These are phyloP conservation scores for Eutrema salsugineum DNA, from an alignment of 441 rosid genomes.

Conservation along the genomic window DNA sequence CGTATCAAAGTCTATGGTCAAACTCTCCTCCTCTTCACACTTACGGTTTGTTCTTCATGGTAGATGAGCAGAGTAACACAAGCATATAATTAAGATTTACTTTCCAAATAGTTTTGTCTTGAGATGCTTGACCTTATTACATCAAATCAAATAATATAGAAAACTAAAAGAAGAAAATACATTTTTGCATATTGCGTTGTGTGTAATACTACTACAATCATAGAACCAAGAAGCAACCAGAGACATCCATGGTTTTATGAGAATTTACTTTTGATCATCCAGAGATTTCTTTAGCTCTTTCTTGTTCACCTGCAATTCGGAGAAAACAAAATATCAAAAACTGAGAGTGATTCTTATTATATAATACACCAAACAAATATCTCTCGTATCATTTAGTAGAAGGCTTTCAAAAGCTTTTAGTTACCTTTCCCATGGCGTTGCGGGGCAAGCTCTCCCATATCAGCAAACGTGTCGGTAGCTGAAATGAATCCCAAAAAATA, in stretches of 20 bases:
- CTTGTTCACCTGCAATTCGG: constrained; percentile 72
- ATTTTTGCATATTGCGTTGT: not conserved
- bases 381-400: not conserved
- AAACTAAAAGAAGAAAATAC: not conserved
- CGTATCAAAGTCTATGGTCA: too few relatives aligned
- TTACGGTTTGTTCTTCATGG: not conserved
- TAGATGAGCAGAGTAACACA: not conserved
- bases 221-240: not conserved
- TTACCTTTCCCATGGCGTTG: constrained; percentile 98
- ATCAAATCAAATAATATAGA: not conserved
- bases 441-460: constrained; percentile 93
- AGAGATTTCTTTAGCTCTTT: constrained; percentile 79
- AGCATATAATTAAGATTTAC: not conserved
- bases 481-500: too few relatives aligned
- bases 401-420: not conserved
- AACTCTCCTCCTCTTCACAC: not conserved
- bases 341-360: constrained; percentile 4
- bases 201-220: not conserved
- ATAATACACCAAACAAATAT: not conserved
- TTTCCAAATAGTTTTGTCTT: constrained; percentile 1
- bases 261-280: constrained; percentile 31
- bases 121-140: not conserved
- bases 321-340: not conserved
- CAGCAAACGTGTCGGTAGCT: constrained; percentile 84
- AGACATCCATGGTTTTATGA: constrained; percentile 4